phyloP scores from a whole-genome alignment of 148 eudicot genomes.

The Linanthus parryae region DNA sequence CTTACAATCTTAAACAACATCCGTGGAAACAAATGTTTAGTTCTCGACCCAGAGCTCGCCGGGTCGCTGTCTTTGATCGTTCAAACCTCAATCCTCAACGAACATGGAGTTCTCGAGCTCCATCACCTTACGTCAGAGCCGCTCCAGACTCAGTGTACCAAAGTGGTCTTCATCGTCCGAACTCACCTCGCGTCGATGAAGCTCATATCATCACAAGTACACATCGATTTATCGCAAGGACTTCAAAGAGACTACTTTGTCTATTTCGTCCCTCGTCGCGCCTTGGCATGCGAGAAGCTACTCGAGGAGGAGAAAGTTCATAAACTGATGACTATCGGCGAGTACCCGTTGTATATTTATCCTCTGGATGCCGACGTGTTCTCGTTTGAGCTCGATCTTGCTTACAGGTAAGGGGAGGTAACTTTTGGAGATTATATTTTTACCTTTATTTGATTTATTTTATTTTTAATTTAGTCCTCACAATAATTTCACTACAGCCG shows the following conservation, averaged over 20 bases:
- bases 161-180: conserved; percentile 83
- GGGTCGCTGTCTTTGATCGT: conserved; percentile 80
- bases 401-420: conserved; percentile 35
- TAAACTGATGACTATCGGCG: conserved; percentile 74
- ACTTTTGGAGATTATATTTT: too few relatives aligned
- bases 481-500: too few relatives aligned
- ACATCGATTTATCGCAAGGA: conserved; percentile 65
- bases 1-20: conserved; percentile 67
- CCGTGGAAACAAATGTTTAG: conserved; percentile 92
- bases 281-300: conserved; percentile 92
- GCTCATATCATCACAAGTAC: conserved; percentile 67
- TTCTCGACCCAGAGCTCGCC: conserved; percentile 85
- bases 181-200: conserved; percentile 67
- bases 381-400: conserved; percentile 86
- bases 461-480: too few relatives aligned
- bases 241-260: conserved; percentile 77
- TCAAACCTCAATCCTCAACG: conserved; percentile 89
- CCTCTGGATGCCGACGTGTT: conserved; percentile 91
- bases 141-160: conserved; percentile 70
- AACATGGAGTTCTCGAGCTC: conserved; percentile 88
- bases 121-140: conserved; percentile 71
- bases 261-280: conserved; percentile 91
- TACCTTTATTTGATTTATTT: too few relatives aligned
- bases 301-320: conserved; percentile 94
- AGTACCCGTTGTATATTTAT: conserved; percentile 72